Evolutionary conservation across 148 eudicot genomes (phyloP).

Genomic region (Vaccinium darrowii): DNA sequence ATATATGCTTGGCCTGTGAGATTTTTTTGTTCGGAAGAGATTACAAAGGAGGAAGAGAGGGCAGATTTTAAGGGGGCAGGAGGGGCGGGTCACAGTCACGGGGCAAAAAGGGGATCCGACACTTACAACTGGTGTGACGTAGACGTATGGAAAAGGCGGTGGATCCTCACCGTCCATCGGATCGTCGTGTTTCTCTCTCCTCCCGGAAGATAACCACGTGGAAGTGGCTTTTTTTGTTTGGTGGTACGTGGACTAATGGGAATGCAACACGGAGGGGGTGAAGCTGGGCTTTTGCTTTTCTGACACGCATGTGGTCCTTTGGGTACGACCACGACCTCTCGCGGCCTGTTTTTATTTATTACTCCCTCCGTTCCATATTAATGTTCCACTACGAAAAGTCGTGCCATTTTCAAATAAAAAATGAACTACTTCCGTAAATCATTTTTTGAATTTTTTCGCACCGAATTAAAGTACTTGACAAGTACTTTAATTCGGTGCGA

Average conservation of each 20-base stretch:
- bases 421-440: too few species aligned
- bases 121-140: slow-evolving; percentile 2
- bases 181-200: not conserved
- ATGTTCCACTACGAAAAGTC: too few species aligned
- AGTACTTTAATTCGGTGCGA: too few species aligned
- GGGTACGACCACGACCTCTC: too few species aligned
- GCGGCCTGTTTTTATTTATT: not conserved
- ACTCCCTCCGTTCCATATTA: too few species aligned
- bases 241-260: not conserved
- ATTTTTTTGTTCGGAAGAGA: not conserved
- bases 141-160: not conserved
- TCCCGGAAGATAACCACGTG: not conserved
- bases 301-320: slow-evolving; percentile 6
- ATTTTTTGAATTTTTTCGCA: too few species aligned
- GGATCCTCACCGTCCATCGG: slow-evolving; percentile 7
- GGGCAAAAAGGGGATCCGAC: not conserved
- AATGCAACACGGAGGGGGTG: not conserved
- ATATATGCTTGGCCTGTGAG: not conserved
- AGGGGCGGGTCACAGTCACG: not conserved
- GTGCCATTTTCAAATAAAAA: too few species aligned
- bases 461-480: too few species aligned
- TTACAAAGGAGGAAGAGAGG: not conserved
- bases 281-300: not conserved
- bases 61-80: not conserved
- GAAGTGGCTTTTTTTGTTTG: not conserved